phyloP scores from a whole-genome alignment of 2,329 filamentous ascomycete genomes.

The Pseudomassariella vexata region DNA sequence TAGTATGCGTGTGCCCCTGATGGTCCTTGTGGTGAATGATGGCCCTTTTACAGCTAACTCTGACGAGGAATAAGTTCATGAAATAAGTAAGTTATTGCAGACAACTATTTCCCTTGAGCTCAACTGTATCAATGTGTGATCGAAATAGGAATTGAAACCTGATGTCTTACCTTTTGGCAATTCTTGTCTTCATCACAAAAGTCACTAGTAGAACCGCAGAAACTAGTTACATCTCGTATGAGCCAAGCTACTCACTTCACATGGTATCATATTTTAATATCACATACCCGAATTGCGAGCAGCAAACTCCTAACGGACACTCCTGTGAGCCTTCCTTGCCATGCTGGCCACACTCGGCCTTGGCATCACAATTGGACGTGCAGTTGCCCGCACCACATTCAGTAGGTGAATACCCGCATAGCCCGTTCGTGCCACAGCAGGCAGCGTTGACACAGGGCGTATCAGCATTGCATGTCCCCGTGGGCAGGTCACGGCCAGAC shows the following conservation, averaged over 20 bases:
- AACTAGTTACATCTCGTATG: neutral
- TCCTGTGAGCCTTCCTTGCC: constrained; percentile 13
- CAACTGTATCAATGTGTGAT: too few species aligned
- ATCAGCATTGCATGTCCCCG: constrained; percentile 9
- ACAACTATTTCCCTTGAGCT: constrained; percentile 1
- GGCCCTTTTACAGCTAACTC: too few species aligned
- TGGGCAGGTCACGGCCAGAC: constrained; percentile 2
- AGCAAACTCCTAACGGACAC: constrained; percentile 31
- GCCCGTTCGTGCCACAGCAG: constrained; percentile 15
- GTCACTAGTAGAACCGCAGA: neutral
- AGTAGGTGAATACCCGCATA: constrained; percentile 4
- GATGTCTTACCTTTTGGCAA: neutral
- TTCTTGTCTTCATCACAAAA: neutral
- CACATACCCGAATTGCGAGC: constrained; percentile 19
- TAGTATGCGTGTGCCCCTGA: neutral
- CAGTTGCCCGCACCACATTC: constrained; percentile 17
- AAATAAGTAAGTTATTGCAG: neutral
- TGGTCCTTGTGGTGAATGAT: neutral
- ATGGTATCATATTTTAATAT: neutral
- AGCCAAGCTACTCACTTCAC: too few species aligned
- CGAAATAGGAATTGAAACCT: neutral
- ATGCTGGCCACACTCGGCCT: constrained; percentile 25
- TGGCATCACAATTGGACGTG: constrained; percentile 26
- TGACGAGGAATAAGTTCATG: neutral
- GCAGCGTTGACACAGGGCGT: constrained; percentile 17